Evolutionary conservation across 192 early-diverging fungal genomes (phyloP), one percentile per base, ranked within the genome.

Genomic region (Dispira parvispora): DNA sequence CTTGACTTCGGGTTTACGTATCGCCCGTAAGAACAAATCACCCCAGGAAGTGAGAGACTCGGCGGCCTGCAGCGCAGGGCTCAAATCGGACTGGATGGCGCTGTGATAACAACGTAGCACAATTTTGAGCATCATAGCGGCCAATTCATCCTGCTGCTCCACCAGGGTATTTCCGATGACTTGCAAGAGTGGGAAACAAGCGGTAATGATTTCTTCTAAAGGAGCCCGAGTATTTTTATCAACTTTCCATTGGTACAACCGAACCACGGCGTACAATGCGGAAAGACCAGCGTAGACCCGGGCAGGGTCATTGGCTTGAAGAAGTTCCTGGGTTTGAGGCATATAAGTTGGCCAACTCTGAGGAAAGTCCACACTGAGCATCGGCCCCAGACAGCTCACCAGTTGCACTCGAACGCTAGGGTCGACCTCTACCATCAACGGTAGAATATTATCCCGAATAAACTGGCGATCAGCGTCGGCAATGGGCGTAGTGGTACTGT

Each of bases 1-100:
- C 4, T 84, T 70, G 10, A 77, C 78, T 26, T 84, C 75, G 43
- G 77, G 75, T 70, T 82, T 84, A 45, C 82, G 82, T 18, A 90
- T 75, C 72, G 92, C 72, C 64, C 90, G 82, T 32, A 95, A 75
- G 65, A 94, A 90, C 11, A 88, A 64, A 26, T 87, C 89, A 32
- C 88, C 86, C 95, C 95, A 98, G 18, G 88, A 85, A 14, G 92
- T 81, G 28, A 98, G 73, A 1, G 78, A 82, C 13, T 72, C 65
- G 25, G 78, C 76, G 32, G 84, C 77, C 68, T 91, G 85, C 60
- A 90, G 80, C 38, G 69, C 46, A 57, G 63, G 32, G 11, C 70
- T 71, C 57, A 76, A 64, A 21, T 69, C 67, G 43, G 72, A 73
- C 71, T 87, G 83, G 61, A 88, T 88, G 47, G 79, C 78, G 58